phyloP scores from a whole-genome alignment of 2,329 filamentous ascomycete genomes.

The Diaporthe amygdali region DNA sequence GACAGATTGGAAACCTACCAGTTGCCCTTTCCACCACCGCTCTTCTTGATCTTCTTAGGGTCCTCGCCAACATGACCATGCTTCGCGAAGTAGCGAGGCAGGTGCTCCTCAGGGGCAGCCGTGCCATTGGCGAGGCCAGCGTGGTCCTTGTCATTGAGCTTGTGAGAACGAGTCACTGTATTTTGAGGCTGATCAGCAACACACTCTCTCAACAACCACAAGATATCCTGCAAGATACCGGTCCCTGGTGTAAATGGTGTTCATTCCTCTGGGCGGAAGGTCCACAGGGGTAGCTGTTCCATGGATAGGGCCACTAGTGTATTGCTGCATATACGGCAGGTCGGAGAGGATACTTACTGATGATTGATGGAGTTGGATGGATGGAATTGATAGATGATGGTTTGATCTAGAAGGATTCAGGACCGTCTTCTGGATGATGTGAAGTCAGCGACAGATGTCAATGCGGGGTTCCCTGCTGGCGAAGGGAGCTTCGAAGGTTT shows the following conservation, averaged over 20 bases:
- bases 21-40: slow-evolving; percentile 89
- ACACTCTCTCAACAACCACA: neutral
- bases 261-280: neutral
- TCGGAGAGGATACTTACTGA: slow-evolving; percentile 6
- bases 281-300: neutral
- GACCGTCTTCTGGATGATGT: slow-evolving; percentile 3
- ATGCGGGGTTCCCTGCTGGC: slow-evolving; percentile 3
- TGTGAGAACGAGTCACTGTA: slow-evolving; percentile 96
- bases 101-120: slow-evolving; percentile 69
- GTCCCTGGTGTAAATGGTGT: neutral
- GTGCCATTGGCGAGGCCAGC: slow-evolving; percentile 77
- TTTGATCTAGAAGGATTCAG: neutral
- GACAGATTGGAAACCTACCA: slow-evolving; percentile 67
- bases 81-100: slow-evolving; percentile 95
- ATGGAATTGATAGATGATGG: neutral
- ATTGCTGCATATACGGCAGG: neutral
- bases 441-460: slow-evolving; percentile 2
- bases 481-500: slow-evolving; percentile 8
- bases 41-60: slow-evolving; percentile 96
- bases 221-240: neutral
- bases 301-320: neutral
- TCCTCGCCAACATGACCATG: slow-evolving; percentile 79
- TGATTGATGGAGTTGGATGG: neutral
- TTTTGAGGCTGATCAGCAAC: neutral
- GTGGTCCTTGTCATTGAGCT: slow-evolving; percentile 93